A percentile compares a stretch with the other conserved stretches of the same genome.
Evolutionary conservation across 768 basidiomycete genomes (phyloP).

Genomic region (Agaricus blazei): DNA sequence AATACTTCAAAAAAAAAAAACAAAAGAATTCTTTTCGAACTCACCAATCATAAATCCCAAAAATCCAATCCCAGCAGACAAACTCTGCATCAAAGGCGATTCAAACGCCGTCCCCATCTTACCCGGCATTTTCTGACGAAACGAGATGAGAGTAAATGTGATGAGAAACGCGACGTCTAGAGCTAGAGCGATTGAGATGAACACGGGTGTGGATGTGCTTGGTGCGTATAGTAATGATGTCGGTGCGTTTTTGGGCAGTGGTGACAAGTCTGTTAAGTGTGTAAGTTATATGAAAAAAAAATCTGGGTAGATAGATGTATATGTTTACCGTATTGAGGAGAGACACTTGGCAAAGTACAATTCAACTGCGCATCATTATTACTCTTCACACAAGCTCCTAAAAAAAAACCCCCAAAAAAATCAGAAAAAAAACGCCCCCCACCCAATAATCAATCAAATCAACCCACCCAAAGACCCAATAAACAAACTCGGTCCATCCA

Average conservation of each 20-base stretch:
- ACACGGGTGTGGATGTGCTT: constrained; percentile 51
- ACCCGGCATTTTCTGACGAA: constrained; percentile 58
- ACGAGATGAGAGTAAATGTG: constrained; percentile 58
- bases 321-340: constrained; percentile 57
- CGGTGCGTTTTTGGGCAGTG: constrained; percentile 53
- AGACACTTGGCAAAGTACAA: constrained; percentile 52
- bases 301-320: background rate
- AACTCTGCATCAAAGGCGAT: constrained; percentile 50
- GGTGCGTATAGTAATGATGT: constrained; percentile 54
- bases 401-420: background rate
- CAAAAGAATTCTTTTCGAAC: constrained; percentile 6
- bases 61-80: constrained; percentile 71
- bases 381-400: constrained; percentile 64
- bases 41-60: constrained; percentile 71
- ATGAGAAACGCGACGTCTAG: constrained; percentile 61
- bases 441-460: background rate
- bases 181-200: constrained; percentile 56
- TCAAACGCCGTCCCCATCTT: constrained; percentile 46
- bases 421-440: too few relatives aligned
- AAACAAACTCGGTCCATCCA: constrained; percentile 68
- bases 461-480: constrained; percentile 61
- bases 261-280: constrained; percentile 49
- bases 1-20: background rate
- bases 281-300: too few relatives aligned
- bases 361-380: constrained; percentile 43